Percentiles rank a stretch among this genome's conserved stretches.
Evolutionary conservation across 495 filamentous ascomycete genomes (phyloP).

Genomic region (Wilcoxina mikolae): DNA sequence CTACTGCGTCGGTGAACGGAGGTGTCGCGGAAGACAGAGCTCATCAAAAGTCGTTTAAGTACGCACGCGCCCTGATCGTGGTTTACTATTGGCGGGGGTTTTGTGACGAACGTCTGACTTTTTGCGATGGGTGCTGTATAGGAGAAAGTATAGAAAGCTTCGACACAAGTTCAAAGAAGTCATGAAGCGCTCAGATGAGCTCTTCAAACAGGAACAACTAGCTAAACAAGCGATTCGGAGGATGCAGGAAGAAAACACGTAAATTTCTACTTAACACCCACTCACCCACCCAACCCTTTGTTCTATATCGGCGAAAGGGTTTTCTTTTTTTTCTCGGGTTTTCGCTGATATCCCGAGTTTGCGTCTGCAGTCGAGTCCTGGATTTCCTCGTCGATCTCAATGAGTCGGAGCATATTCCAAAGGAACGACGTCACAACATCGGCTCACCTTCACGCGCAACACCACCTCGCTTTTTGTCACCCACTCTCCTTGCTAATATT

Average conservation of each 20-base stretch:
- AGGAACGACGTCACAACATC: slow-evolving; percentile 49
- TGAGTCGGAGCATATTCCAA: slow-evolving; percentile 56
- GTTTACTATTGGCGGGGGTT: no score
- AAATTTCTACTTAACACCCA: slow-evolving; percentile 11
- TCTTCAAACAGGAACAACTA: slow-evolving; percentile 64
- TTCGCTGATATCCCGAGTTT: not conserved
- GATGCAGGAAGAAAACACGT: slow-evolving; percentile 81
- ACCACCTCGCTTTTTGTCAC: slow-evolving; percentile 24
- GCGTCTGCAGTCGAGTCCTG: slow-evolving; percentile 46
- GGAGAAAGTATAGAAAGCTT: slow-evolving; percentile 94
- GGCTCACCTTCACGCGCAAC: slow-evolving; percentile 23
- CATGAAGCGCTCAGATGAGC: slow-evolving; percentile 61
- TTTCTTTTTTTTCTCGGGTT: slow-evolving; percentile 7
- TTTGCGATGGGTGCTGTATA: slow-evolving; percentile 25
- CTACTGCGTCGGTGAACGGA: no score
- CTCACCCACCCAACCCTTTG: not conserved
- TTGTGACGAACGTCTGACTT: no score
- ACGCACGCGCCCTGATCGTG: not conserved
- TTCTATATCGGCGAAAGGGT: not conserved
- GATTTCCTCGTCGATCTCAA: slow-evolving; percentile 82
- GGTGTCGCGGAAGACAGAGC: not conserved
- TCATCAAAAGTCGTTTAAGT: slow-evolving; percentile 29
- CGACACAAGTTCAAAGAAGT: slow-evolving; percentile 68
- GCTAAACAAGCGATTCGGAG: slow-evolving; percentile 60
- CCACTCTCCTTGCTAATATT: slow-evolving; percentile 34